Conservation (phyloP, 1,284 basidiomycete species). For the Cryptococcus amylolentus region DNA sequence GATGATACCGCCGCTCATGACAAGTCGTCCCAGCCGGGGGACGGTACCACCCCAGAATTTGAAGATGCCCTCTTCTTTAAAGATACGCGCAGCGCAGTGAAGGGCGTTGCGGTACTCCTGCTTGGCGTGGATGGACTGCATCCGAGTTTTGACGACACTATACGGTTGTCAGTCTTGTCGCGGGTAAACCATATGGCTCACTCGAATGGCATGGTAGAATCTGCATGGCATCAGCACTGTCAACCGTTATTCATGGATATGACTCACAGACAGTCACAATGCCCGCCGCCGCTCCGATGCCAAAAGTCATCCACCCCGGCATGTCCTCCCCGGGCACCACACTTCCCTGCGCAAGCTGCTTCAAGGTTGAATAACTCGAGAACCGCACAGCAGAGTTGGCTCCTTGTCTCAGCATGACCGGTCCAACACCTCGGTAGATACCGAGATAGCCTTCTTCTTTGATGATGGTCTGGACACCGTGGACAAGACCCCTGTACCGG, state of each 20-base stretch:
- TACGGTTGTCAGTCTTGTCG: background rate
- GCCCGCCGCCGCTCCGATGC: constrained; percentile 87
- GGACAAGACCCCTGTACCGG: constrained; percentile 79
- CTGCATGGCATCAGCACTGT: constrained; percentile 14
- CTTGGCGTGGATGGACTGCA: constrained; percentile 86
- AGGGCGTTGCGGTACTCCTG: constrained; percentile 85
- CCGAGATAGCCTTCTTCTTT: constrained; percentile 72
- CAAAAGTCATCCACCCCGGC: constrained; percentile 86
- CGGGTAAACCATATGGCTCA: constrained; percentile 50
- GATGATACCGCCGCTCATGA: constrained; percentile 89
- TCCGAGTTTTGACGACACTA: constrained; percentile 94
- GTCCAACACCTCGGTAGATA: constrained; percentile 88
- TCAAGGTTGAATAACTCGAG: constrained; percentile 88
- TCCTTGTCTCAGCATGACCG: constrained; percentile 96
- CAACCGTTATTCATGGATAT: background rate
- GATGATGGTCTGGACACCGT: constrained; percentile 79
- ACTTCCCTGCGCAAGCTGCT: constrained; percentile 84
- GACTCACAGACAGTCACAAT: constrained; percentile 84
- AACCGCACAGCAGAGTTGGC: constrained; percentile 97
- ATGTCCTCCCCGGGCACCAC: constrained; percentile 77
- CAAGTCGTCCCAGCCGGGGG: constrained; percentile 74
- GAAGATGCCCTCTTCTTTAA: constrained; percentile 79
- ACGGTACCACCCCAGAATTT: constrained; percentile 97
- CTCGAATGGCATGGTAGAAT: constrained; percentile 85
- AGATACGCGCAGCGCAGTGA: constrained; percentile 88